phyloP scores from a whole-genome alignment of 306 rosid species.

The Acmispon strigosus region DNA sequence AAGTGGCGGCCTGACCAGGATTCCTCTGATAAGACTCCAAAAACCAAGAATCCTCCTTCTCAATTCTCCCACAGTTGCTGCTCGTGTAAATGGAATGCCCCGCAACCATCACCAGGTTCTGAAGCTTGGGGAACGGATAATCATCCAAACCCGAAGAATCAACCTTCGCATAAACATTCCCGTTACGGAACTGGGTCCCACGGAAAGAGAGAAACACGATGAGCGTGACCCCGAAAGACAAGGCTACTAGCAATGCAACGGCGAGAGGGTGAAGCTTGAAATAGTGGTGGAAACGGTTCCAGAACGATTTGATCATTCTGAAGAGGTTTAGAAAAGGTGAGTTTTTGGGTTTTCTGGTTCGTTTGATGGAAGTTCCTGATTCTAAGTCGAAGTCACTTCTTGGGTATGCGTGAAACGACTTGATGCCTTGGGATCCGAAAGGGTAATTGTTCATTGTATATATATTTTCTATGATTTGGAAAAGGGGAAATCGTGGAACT shows the following conservation, averaged over 20 bases:
- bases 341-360: slow-evolving; percentile 48
- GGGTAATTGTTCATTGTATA: slow-evolving; percentile 49
- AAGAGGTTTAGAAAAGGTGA: slow-evolving; percentile 25
- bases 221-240: slow-evolving; percentile 47
- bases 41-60: slow-evolving; percentile 86
- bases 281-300: slow-evolving; percentile 43
- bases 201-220: slow-evolving; percentile 44
- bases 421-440: slow-evolving; percentile 48
- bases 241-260: slow-evolving; percentile 32
- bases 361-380: slow-evolving; percentile 45
- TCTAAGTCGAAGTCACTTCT: slow-evolving; percentile 66
- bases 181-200: slow-evolving; percentile 30
- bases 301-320: slow-evolving; percentile 64
- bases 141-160: slow-evolving; percentile 9
- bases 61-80: slow-evolving; percentile 69
- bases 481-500: neutral
- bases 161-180: neutral
- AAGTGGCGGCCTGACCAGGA: slow-evolving; percentile 88
- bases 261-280: slow-evolving; percentile 60
- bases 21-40: slow-evolving; percentile 89
- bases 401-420: slow-evolving; percentile 57
- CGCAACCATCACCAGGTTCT: slow-evolving; percentile 86
- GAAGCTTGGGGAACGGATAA: slow-evolving; percentile 60
- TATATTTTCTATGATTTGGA: neutral
- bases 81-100: slow-evolving; percentile 90